Base-by-base conservation (phyloP, 176 grass and related monocot genomes). In the Avena eriantha region DNA sequence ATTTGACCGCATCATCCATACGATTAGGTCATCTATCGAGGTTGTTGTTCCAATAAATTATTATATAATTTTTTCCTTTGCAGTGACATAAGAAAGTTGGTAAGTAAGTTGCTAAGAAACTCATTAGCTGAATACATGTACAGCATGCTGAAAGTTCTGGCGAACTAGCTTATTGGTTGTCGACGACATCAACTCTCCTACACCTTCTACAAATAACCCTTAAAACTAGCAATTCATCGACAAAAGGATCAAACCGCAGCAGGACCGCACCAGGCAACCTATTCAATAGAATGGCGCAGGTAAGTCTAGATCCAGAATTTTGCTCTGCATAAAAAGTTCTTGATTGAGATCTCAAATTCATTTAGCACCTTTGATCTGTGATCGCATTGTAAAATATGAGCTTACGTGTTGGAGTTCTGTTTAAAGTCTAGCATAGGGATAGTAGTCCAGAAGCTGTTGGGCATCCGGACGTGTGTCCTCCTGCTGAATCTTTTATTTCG, bases 1-100 rank as follows among this genome's bases (percentile, higher is more conserved):
- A 92, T 98, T 95, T 66, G 91, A 98, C 76, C 91, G 91, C n/a
- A 95, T 95, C 43, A 98, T 98, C 81, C 89, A 93, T 80, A 95
- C 91, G 67, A 94, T 98, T 86, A 92, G 89, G 76, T 90, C 93
- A 85, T 95, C 90, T 24, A 50, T 95, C 75, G 93, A 98, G 93
- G 96, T 95, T 76, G 49, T 83, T 83, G 79, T 54, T 78, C 41
- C 68, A 63, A 94, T 56, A 33, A 58, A 80, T 48, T 47, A 23
- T 7, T 57, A 73, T 72, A 29, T 10, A 10, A 10, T 5, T 2
- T 83, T 73, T 57, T 16, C 47, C 14, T 65, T 29, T 72, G 60
- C 55, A 55, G 14, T 73, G 23, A 21, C 11, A 22, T 71, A 78
- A 90, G 29, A 70, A 72, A 71, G 61, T 54, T 77, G 15, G 51